These are phyloP conservation scores for Lanmaoa pseudosensibilis DNA, from an alignment of 768 basidiomycete species.

Conservation along the genomic window DNA sequence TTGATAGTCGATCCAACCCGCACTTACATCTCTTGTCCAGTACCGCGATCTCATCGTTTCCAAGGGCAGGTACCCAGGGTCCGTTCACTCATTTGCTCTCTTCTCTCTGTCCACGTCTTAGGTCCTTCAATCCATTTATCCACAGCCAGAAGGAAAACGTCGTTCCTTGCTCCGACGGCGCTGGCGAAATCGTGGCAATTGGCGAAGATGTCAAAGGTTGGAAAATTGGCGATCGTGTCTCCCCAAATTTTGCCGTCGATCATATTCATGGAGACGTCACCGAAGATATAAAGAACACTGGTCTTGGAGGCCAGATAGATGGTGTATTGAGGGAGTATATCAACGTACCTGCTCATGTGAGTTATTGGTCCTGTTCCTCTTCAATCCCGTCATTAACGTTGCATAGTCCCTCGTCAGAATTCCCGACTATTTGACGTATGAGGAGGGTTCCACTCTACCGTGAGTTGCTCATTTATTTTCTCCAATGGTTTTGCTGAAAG, in stretches of 20 bases:
- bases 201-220: conserved; percentile 42
- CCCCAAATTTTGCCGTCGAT: conserved; percentile 50
- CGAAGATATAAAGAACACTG: conserved; percentile 34
- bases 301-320: conserved; percentile 47
- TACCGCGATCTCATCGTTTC: conserved; percentile 52
- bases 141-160: conserved; percentile 26
- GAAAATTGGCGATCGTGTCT: conserved; percentile 58
- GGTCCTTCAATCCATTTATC: conserved; percentile 23
- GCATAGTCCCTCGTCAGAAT: conserved; percentile 48
- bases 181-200: conserved; percentile 55
- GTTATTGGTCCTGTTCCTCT: neutral
- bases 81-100: conserved; percentile 1
- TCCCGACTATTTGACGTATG: conserved; percentile 57
- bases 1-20: too few species aligned
- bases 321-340: conserved; percentile 58
- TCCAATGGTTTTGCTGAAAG: neutral
- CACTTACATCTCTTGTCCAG: conserved; percentile 21
- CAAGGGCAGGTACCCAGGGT: conserved; percentile 40
- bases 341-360: conserved; percentile 47
- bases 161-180: conserved; percentile 48
- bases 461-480: conserved; percentile 27
- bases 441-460: conserved; percentile 66
- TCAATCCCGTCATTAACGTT: neutral
- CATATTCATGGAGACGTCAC: conserved; percentile 48
- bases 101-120: conserved; percentile 27